Evolutionary conservation across 768 basidiomycete species (phyloP).

Genomic region (Mycena vitilis): DNA sequence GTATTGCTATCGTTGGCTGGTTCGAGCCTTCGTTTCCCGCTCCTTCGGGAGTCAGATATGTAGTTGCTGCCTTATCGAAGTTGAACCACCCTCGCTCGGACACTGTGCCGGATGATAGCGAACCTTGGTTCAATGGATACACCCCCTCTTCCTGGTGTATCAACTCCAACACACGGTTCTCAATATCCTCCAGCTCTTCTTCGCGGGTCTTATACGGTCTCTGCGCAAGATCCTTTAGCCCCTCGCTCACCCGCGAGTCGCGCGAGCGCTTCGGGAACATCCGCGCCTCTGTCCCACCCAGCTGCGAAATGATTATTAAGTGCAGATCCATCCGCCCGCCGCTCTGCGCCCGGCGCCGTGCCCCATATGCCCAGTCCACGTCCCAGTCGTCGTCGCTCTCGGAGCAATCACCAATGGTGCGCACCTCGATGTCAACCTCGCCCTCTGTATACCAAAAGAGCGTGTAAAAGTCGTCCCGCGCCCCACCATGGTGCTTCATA

Average conservation of each 20-base stretch:
- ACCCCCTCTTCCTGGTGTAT: too few species aligned
- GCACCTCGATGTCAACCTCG: neutral
- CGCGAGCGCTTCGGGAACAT: neutral
- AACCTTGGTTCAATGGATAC: too few species aligned
- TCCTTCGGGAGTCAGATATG: too few species aligned
- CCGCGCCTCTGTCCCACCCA: neutral
- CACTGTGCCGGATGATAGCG: too few species aligned
- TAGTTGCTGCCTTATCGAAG: too few species aligned
- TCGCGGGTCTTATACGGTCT: too few species aligned
- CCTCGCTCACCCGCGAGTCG: neutral
- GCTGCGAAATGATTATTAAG: neutral
- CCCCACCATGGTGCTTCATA: neutral
- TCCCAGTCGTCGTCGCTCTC: conserved; percentile 3
- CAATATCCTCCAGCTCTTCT: too few species aligned
- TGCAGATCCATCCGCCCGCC: neutral
- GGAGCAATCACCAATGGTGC: neutral
- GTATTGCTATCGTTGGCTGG: too few species aligned
- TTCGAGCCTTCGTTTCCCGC: too few species aligned
- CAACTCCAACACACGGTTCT: too few species aligned
- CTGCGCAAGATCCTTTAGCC: too few species aligned
- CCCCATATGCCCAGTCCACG: conserved; percentile 4
- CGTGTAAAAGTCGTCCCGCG: neutral
- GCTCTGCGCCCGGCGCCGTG: neutral
- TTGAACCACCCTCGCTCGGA: too few species aligned
- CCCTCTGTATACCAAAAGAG: conserved; percentile 4